These are phyloP conservation scores for Fimicolochytrium jonesii DNA, from an alignment of 192 early-diverging fungal genomes.

Conservation along the genomic window DNA sequence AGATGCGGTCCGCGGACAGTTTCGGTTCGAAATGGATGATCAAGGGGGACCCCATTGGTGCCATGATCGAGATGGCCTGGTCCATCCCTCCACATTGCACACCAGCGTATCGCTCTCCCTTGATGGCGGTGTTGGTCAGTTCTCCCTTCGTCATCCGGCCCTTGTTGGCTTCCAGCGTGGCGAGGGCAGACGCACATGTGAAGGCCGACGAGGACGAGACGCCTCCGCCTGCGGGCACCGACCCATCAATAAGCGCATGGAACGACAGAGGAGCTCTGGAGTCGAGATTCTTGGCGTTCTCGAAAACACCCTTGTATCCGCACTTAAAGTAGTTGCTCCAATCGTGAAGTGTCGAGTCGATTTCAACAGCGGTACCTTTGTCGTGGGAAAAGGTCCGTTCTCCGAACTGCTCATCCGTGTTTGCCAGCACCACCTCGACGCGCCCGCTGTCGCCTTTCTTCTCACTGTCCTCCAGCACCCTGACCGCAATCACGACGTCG, in stretches of 20 bases:
- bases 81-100: conserved; percentile 81
- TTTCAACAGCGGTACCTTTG: conserved; percentile 52
- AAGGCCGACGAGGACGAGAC: conserved; percentile 84
- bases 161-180: conserved; percentile 55
- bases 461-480: neutral
- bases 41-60: conserved; percentile 59
- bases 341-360: conserved; percentile 64
- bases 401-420: conserved; percentile 53
- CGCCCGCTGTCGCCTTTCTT: too few relatives aligned
- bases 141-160: conserved; percentile 41
- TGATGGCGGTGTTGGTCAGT: conserved; percentile 71
- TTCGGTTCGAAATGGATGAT: conserved; percentile 81
- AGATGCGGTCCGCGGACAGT: conserved; percentile 55
- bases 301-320: conserved; percentile 75
- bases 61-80: conserved; percentile 84
- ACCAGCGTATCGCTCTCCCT: conserved; percentile 75
- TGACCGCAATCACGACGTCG: conserved; percentile 56
- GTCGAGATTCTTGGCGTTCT: conserved; percentile 36
- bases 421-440: conserved; percentile 49
- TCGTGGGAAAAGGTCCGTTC: conserved; percentile 45
- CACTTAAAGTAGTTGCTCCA: conserved; percentile 95
- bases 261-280: conserved; percentile 52
- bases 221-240: conserved; percentile 76
- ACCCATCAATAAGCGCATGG: conserved; percentile 70
- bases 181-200: conserved; percentile 72